Evolutionary conservation across 2,329 filamentous ascomycete genomes (phyloP).

Genomic region (Cercospora berteroae): DNA sequence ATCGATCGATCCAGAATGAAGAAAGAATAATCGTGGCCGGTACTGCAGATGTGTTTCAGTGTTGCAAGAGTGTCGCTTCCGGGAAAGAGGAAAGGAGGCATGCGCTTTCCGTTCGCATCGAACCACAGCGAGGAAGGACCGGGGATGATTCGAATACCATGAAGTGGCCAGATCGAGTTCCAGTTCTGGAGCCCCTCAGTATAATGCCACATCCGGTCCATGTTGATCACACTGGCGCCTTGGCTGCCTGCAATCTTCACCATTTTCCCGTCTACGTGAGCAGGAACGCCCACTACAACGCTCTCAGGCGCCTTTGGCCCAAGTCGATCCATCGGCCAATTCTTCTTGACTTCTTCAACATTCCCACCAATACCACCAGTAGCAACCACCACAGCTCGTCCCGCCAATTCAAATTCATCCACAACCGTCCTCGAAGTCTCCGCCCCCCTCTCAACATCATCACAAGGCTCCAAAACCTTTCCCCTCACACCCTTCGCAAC

Average conservation of each 20-base stretch:
- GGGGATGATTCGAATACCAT: neutral
- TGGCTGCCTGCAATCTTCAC: neutral
- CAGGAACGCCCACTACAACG: neutral
- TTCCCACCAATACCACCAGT: neutral
- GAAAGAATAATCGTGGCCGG: neutral
- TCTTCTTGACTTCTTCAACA: neutral
- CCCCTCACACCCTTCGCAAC: neutral
- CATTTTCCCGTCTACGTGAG: neutral
- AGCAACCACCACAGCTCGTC: neutral
- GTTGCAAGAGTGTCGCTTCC: constrained; percentile 1
- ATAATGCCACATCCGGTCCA: constrained; percentile 2
- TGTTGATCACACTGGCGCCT: constrained; percentile 4
- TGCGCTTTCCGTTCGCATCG: neutral
- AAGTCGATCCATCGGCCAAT: constrained; percentile 1
- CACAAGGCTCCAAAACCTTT: neutral
- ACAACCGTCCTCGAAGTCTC: neutral
- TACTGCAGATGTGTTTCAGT: neutral
- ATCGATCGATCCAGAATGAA: neutral
- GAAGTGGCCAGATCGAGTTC: neutral
- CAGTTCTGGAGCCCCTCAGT: constrained; percentile 3
- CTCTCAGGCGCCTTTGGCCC: neutral
- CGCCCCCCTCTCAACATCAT: neutral
- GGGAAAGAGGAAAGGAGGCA: constrained; percentile 2
- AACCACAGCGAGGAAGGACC: constrained; percentile 1
- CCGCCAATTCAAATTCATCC: neutral